Conservation (phyloP, 768 basidiomycete genomes). For the Hydnum rufescens region DNA sequence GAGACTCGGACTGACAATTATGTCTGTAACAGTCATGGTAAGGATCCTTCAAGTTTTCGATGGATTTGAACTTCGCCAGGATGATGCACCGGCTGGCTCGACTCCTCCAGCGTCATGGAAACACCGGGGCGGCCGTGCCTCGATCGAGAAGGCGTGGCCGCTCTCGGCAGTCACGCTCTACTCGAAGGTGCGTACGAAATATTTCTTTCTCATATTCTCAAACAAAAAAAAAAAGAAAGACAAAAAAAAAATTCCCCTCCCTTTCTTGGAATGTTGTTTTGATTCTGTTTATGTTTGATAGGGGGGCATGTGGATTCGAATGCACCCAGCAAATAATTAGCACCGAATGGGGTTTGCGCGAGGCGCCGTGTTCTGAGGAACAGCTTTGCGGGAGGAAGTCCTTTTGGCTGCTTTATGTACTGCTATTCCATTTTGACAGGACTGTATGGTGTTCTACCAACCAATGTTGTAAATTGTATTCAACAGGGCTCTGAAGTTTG, state of each 20-base stretch:
- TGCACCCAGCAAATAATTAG: not conserved
- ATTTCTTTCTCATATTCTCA: not conserved
- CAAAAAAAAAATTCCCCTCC: too few relatives aligned
- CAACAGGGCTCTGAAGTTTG: not conserved
- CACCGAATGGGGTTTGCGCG: not conserved
- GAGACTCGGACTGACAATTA: not conserved
- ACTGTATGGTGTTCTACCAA: not conserved
- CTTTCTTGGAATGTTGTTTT: too few relatives aligned
- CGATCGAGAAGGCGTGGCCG: slow-evolving; percentile 6
- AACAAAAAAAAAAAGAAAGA: too few relatives aligned
- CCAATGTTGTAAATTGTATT: not conserved
- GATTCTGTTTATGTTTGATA: not conserved
- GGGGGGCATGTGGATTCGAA: slow-evolving; percentile 9
- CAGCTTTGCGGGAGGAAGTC: not conserved
- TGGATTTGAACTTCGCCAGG: slow-evolving; percentile 3
- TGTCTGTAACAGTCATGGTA: slow-evolving; percentile 1
- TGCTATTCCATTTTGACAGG: not conserved
- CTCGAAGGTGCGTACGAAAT: slow-evolving; percentile 3
- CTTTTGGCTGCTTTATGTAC: not conserved
- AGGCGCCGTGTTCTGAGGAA: not conserved
- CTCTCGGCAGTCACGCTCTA: slow-evolving; percentile 8
- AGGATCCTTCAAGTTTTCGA: slow-evolving; percentile 7
- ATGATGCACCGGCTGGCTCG: slow-evolving; percentile 5
- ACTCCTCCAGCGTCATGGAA: slow-evolving; percentile 8
- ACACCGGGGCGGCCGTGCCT: slow-evolving; percentile 1